Conservation (phyloP, 768 basidiomycete species). For the Suillus spraguei region DNA sequence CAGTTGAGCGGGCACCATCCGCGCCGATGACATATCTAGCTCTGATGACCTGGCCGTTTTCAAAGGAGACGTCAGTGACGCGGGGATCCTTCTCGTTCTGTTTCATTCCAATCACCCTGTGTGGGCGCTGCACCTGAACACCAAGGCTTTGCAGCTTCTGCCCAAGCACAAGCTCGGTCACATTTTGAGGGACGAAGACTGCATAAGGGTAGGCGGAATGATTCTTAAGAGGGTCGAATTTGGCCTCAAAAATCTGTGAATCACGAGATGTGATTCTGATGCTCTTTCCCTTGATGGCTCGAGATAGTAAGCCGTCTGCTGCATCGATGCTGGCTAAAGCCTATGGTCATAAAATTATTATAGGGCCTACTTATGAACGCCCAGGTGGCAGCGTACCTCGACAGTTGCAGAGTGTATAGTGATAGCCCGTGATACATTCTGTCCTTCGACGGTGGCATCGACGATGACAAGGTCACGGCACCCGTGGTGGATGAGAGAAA, state of each 20-base stretch:
- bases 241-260: slow-evolving; percentile 26
- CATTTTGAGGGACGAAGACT: slow-evolving; percentile 45
- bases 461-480: slow-evolving; percentile 36
- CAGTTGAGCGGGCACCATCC: slow-evolving; percentile 50
- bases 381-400: slow-evolving; percentile 34
- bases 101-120: slow-evolving; percentile 41
- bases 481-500: slow-evolving; percentile 44
- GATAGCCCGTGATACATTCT: slow-evolving; percentile 42
- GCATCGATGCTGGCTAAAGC: slow-evolving; percentile 42
- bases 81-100: slow-evolving; percentile 28
- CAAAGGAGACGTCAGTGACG: slow-evolving; percentile 44
- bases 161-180: slow-evolving; percentile 44
- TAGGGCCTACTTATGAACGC: neutral
- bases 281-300: slow-evolving; percentile 27
- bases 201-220: slow-evolving; percentile 48
- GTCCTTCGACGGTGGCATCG: slow-evolving; percentile 32
- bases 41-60: slow-evolving; percentile 44
- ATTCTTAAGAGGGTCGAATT: slow-evolving; percentile 37
- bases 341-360: slow-evolving; percentile 34
- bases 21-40: slow-evolving; percentile 52
- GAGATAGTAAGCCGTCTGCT: slow-evolving; percentile 36
- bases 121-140: slow-evolving; percentile 38
- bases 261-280: slow-evolving; percentile 35
- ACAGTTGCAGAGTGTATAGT: slow-evolving; percentile 49
- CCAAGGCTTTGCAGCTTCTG: slow-evolving; percentile 35